Conservation (phyloP, 2,329 filamentous ascomycete species). For the Hymenoscyphus fructigenus region DNA sequence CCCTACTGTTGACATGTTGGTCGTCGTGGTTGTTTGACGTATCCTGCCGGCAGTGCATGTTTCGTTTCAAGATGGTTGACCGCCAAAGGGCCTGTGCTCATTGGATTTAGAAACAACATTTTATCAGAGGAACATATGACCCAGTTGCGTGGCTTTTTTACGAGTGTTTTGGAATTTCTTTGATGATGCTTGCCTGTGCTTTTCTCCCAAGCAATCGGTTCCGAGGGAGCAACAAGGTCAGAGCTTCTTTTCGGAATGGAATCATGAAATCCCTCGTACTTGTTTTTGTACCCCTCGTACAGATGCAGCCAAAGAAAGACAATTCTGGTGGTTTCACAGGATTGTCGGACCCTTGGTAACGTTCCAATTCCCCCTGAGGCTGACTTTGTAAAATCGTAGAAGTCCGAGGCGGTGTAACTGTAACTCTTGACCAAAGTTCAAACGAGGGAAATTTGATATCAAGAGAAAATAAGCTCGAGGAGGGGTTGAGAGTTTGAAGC, state of each 20-base stretch:
- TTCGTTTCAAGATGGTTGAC: neutral
- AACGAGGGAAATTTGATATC: neutral
- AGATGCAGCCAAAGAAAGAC: neutral
- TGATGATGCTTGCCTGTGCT: too few relatives aligned
- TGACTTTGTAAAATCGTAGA: neutral
- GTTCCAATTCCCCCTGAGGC: slow-evolving; percentile 2
- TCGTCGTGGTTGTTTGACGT: neutral
- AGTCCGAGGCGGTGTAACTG: neutral
- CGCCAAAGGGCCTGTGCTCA: neutral
- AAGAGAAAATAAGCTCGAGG: neutral
- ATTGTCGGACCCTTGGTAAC: slow-evolving; percentile 1
- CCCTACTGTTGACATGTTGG: neutral
- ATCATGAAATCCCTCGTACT: neutral
- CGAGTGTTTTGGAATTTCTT: too few relatives aligned
- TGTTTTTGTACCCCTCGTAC: neutral
- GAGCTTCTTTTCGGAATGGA: neutral
- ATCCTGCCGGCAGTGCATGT: neutral
- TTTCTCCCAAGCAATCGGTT: too few relatives aligned
- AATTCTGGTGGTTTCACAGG: neutral
- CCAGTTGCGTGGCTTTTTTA: too few relatives aligned
- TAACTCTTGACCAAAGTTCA: neutral
- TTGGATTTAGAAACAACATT: neutral
- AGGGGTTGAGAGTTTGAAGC: neutral
- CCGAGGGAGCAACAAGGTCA: too few relatives aligned
- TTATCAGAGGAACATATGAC: too few relatives aligned